Evolutionary conservation across 495 filamentous ascomycete species (phyloP).

Genomic region (Neurospora terricola): DNA sequence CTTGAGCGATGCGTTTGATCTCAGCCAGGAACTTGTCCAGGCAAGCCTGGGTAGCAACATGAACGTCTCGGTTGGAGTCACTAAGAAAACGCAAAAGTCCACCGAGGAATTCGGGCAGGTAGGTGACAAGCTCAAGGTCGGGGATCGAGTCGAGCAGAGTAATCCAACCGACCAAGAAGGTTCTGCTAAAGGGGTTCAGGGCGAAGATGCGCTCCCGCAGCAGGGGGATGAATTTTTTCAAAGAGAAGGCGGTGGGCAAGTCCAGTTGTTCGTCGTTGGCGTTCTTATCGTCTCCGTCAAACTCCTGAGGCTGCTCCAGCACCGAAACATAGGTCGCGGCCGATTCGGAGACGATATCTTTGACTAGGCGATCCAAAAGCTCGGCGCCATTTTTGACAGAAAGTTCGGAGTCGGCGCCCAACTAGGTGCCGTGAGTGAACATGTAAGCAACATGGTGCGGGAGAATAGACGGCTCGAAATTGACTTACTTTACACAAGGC

Average conservation of each 20-base stretch:
- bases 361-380: conserved; percentile 88
- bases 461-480: not conserved
- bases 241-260: conserved; percentile 81
- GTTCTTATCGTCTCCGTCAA: conserved; percentile 39
- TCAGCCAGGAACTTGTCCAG: conserved; percentile 90
- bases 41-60: conserved; percentile 78
- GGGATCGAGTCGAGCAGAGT: conserved; percentile 93
- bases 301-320: conserved; percentile 50
- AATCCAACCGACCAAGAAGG: conserved; percentile 94
- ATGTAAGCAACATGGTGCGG: conserved; percentile 4
- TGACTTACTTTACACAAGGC: conserved; percentile 79
- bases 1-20: conserved; percentile 84
- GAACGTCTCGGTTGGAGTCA: conserved; percentile 84
- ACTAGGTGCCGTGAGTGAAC: conserved; percentile 36
- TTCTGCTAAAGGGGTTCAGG: conserved; percentile 86
- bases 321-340: conserved; percentile 92
- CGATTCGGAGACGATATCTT: conserved; percentile 96
- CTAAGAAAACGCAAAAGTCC: conserved; percentile 89
- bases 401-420: conserved; percentile 90
- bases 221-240: conserved; percentile 83
- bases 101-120: conserved; percentile 82
- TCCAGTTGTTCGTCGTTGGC: conserved; percentile 42
- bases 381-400: conserved; percentile 99
- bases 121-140: conserved; percentile 88
- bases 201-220: conserved; percentile 89